Percentiles rank a stretch among this genome's conserved stretches.
Conservation (phyloP, 1,139 yeast species). For the Magnusiomyces tetraspermus region DNA sequence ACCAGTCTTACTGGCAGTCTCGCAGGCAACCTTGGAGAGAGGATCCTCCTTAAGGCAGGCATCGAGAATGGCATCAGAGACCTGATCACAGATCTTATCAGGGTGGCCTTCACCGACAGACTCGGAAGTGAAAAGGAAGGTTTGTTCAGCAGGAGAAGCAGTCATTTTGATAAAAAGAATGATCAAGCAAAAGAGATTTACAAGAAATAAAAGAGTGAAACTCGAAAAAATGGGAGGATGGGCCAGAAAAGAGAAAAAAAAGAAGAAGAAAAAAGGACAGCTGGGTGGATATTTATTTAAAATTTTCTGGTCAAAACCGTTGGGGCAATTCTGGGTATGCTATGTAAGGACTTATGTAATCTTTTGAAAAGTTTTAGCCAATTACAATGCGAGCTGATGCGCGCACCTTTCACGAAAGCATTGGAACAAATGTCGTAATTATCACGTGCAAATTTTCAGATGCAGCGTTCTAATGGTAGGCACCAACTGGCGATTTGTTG, state of each 20-base stretch:
- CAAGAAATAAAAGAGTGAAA: not conserved
- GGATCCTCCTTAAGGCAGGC: constrained; percentile 97
- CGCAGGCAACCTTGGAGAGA: constrained; percentile 97
- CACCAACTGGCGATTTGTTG: no score
- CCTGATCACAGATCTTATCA: constrained; percentile 99
- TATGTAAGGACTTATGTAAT: no score
- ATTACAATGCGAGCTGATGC: no score
- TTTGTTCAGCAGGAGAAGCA: constrained; percentile 25
- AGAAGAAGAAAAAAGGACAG: constrained; percentile 5
- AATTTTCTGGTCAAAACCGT: no score
- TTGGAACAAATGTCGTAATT: no score
- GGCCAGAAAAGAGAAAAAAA: not conserved
- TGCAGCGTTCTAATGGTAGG: no score
- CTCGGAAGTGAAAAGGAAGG: constrained; percentile 86
- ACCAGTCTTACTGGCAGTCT: constrained; percentile 98
- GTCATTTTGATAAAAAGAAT: constrained; percentile 21
- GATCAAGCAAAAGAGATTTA: constrained; percentile 1
- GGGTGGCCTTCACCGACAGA: constrained; percentile 99
- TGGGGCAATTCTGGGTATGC: no score
- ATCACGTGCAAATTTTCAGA: no score
- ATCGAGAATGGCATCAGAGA: constrained; percentile 94
- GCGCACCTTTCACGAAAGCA: no score
- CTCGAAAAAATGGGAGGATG: no score
- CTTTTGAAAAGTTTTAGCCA: no score
- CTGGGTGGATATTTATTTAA: not conserved